Conservation (phyloP, 2,329 filamentous ascomycete species). For the Aspergillus bombycis region DNA sequence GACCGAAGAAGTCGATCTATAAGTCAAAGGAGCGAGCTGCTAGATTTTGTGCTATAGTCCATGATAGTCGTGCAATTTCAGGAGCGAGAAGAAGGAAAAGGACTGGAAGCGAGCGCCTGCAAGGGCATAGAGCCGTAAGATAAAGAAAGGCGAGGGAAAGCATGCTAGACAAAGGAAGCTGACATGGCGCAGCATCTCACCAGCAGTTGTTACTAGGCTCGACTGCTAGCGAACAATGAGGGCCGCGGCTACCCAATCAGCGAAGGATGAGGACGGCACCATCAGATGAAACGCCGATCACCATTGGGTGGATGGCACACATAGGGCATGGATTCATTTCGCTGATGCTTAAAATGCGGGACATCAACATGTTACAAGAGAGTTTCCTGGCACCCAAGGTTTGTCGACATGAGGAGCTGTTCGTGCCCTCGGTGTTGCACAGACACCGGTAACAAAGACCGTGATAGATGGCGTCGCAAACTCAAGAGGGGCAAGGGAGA, state of each 20-base stretch:
- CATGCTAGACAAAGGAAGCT: constrained; percentile 14
- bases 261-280: background rate
- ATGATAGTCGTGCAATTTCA: background rate
- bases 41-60: too few relatives aligned
- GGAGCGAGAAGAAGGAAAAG: background rate
- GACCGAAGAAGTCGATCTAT: background rate
- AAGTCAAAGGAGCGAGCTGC: background rate
- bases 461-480: background rate
- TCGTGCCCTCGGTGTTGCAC: background rate
- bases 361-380: background rate
- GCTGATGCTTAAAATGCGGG: constrained; percentile 1
- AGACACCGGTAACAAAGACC: background rate
- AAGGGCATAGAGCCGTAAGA: background rate
- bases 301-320: constrained; percentile 2
- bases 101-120: background rate
- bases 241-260: constrained; percentile 9
- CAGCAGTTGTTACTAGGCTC: constrained; percentile 2
- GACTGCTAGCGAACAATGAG: constrained; percentile 12
- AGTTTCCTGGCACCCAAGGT: background rate
- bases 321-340: background rate
- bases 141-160: constrained; percentile 7
- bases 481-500: background rate
- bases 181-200: constrained; percentile 26
- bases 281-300: constrained; percentile 8
- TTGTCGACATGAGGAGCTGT: background rate